Percentiles rank a stretch among this genome's conserved stretches.
These are phyloP conservation scores for Avena eriantha DNA, from an alignment of 176 grass and related monocot species.

Conservation along the genomic window DNA sequence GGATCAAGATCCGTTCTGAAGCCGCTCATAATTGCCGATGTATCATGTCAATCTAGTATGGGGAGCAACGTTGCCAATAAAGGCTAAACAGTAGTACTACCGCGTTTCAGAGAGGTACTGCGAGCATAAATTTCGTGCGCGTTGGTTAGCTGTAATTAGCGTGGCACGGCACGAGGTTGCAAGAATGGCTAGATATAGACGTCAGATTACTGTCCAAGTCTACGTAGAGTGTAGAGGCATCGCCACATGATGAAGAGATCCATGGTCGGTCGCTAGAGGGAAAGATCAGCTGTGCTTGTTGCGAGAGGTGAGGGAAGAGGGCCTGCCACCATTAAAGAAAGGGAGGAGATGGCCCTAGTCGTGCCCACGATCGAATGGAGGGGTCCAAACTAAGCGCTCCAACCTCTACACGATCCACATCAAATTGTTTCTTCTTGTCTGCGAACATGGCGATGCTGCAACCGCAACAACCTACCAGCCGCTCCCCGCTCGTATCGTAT, in stretches of 20 bases:
- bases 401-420: slow-evolving; percentile 37
- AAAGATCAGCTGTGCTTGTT: slow-evolving; percentile 37
- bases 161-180: not conserved
- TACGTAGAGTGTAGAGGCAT: not conserved
- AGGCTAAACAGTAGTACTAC: not conserved
- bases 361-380: slow-evolving; percentile 3
- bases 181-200: not conserved
- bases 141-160: not conserved
- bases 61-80: not conserved
- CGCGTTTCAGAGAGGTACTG: not conserved
- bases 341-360: slow-evolving; percentile 19
- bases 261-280: slow-evolving; percentile 23
- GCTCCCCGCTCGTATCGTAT: not conserved
- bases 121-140: not conserved
- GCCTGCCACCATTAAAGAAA: slow-evolving; percentile 47
- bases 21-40: slow-evolving; percentile 17
- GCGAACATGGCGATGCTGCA: not conserved
- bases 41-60: slow-evolving; percentile 19
- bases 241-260: slow-evolving; percentile 44
- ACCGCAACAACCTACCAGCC: slow-evolving; percentile 10
- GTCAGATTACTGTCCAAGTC: not conserved
- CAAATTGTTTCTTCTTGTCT: not conserved
- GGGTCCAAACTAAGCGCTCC: slow-evolving; percentile 27
- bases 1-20: slow-evolving; percentile 43
- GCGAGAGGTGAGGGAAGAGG: slow-evolving; percentile 20